Conservation (phyloP, 805 yeast species). For the Metschnikowia lachancei region DNA sequence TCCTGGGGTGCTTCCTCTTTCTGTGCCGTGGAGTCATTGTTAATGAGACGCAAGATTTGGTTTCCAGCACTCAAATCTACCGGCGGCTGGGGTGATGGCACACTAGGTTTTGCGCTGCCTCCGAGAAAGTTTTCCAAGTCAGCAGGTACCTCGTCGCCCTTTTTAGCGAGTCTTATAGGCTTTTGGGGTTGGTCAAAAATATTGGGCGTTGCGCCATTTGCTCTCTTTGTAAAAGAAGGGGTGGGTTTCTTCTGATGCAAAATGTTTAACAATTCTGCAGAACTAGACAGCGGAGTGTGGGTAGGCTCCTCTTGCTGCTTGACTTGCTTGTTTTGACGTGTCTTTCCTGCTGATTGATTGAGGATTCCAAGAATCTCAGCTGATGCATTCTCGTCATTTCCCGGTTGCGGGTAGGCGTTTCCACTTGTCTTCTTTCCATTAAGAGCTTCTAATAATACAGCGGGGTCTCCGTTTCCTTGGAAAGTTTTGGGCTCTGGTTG, state of each 20-base stretch:
- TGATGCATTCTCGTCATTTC: slow-evolving; percentile 5
- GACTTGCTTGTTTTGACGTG: not conserved
- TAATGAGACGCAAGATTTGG: slow-evolving; percentile 20
- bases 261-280: slow-evolving; percentile 9
- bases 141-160: slow-evolving; percentile 8
- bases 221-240: not conserved
- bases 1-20: not conserved
- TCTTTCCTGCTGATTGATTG: slow-evolving; percentile 4
- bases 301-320: not conserved
- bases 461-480: slow-evolving; percentile 2
- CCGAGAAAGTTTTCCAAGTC: slow-evolving; percentile 2
- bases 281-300: not conserved
- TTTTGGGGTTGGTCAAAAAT: not conserved
- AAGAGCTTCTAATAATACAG: slow-evolving; percentile 20
- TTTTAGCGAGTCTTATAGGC: slow-evolving; percentile 15
- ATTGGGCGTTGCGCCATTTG: not conserved
- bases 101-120: not conserved
- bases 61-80: slow-evolving; percentile 21
- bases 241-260: slow-evolving; percentile 6
- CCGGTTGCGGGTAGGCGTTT: not conserved
- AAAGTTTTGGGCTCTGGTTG: not conserved
- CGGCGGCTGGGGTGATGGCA: slow-evolving; percentile 3
- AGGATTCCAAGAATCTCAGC: slow-evolving; percentile 12
- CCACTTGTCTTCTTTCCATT: slow-evolving; percentile 10
- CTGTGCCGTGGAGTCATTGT: slow-evolving; percentile 8